Percentiles rank a stretch among this genome's conserved stretches.
Conservation (phyloP, 768 basidiomycete genomes). For the Tulasnella sp. region DNA sequence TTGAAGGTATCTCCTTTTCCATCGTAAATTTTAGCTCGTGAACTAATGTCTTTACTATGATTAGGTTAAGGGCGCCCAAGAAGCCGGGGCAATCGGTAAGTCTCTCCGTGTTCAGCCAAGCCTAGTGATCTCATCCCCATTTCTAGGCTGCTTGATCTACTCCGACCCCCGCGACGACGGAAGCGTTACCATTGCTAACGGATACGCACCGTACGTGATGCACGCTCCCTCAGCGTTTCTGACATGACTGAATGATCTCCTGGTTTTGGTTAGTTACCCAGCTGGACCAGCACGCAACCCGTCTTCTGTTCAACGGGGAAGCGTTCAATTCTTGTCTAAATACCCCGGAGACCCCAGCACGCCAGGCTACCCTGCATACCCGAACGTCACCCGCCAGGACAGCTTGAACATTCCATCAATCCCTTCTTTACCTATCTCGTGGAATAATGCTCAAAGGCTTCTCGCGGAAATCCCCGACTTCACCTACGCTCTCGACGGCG, state of each 20-base stretch:
- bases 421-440: constrained; percentile 87
- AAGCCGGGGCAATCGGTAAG: constrained; percentile 63
- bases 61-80: constrained; percentile 77
- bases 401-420: constrained; percentile 64
- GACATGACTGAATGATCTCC: background rate
- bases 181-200: constrained; percentile 67
- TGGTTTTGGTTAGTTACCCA: constrained; percentile 51
- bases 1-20: constrained; percentile 55
- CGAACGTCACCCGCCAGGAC: constrained; percentile 60
- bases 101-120: background rate
- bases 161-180: constrained; percentile 85
- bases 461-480: constrained; percentile 44
- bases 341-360: constrained; percentile 75
- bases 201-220: constrained; percentile 52
- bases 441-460: constrained; percentile 71
- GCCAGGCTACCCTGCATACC: constrained; percentile 82
- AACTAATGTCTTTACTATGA: background rate
- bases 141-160: constrained; percentile 63
- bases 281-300: constrained; percentile 85
- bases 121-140: background rate
- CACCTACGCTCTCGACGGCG: constrained; percentile 36
- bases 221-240: background rate
- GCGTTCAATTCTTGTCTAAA: constrained; percentile 62
- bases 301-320: constrained; percentile 78
- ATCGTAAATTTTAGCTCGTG: background rate